Base-by-base conservation (phyloP, 768 basidiomycete species). In the Boletus pseudopeckii region DNA sequence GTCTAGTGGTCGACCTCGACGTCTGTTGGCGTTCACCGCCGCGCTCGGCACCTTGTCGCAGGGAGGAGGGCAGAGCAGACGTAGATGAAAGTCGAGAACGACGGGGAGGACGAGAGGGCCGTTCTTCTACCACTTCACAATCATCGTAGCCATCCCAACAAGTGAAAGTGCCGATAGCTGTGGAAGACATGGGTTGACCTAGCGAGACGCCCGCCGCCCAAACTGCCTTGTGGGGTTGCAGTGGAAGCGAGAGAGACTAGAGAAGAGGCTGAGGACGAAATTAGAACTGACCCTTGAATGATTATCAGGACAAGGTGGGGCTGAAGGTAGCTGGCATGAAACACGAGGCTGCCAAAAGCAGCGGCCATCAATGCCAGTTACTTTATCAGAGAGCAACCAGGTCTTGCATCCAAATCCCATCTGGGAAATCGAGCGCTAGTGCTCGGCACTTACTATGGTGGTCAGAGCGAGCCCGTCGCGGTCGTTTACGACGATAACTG, bases 341-440 rank as follows among this genome's bases (percentile, higher is more conserved):
- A 72, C 69, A 70, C 68, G 69, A 70, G 69, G 69, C 64, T 54
- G 66, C 64, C 67, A 64, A 70, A 72, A 53, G 57, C 38, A 67
- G 68, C 55, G 50, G 53, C 58, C 48, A 64, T 57, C 58, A 50
- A 43, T 56, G 54, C 53, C 50, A 49, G 55, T 54, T 60, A 64
- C 66, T 68, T 64, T 64, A 69, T 63, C 64, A 59, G 59, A 51
- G 47, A 38, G 39, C 47, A 14, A 33, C 48, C 50, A 51, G 30
- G 45, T 43, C 43, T 26, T 54, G 34, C 26, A 38, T 50, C 42
- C 24, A 40, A 45, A 45, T 53, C 55, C 55, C 45, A 59, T 56
- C 63, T 55, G 24, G 53, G 55, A 48, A 52, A 52, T 45, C 30
- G 32, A 50, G 48, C 17, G 44, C 30, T 26, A 44, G 36, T 39